Percentiles rank a stretch among this genome's conserved stretches.
phyloP scores from a whole-genome alignment of 371 early-diverging fungal genomes.

The Chytridium lagenaria region DNA sequence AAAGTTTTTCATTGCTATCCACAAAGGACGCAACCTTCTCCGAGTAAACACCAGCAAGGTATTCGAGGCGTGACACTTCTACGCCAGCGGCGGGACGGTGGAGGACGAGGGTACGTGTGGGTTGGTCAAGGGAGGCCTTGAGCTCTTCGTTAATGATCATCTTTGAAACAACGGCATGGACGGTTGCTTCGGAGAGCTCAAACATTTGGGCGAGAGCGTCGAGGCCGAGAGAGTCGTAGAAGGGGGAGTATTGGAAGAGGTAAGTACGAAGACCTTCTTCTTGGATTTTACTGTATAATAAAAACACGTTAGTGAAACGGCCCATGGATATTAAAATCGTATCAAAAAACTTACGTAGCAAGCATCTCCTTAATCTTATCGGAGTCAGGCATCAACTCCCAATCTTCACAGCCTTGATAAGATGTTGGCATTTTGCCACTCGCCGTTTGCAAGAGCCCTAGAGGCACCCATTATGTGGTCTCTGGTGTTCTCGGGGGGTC shows the following conservation, averaged over 20 bases:
- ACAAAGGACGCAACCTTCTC: slow-evolving; percentile 88
- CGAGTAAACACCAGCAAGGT: slow-evolving; percentile 81
- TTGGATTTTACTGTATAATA: slow-evolving; percentile 91
- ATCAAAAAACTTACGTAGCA: slow-evolving; percentile 38
- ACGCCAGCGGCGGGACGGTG: slow-evolving; percentile 77
- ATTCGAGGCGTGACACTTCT: slow-evolving; percentile 84
- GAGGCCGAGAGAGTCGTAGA: slow-evolving; percentile 87
- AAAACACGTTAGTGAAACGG: background rate
- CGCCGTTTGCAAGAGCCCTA: slow-evolving; percentile 88
- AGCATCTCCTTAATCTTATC: slow-evolving; percentile 89
- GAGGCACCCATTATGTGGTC: slow-evolving; percentile 98
- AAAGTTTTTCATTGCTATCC: slow-evolving; percentile 89
- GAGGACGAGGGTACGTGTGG: slow-evolving; percentile 66
- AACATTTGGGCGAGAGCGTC: slow-evolving; percentile 86
- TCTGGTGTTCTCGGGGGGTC: slow-evolving; percentile 95
- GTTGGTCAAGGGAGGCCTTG: slow-evolving; percentile 48
- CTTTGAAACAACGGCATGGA: slow-evolving; percentile 81
- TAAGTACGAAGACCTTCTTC: slow-evolving; percentile 96
- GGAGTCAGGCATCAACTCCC: slow-evolving; percentile 87
- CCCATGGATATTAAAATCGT: background rate
- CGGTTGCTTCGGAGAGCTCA: slow-evolving; percentile 69
- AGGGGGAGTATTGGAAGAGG: slow-evolving; percentile 86
- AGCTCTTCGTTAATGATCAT: slow-evolving; percentile 95
- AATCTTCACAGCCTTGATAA: slow-evolving; percentile 92
- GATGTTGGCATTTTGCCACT: slow-evolving; percentile 89